Percentiles rank a stretch among this genome's conserved stretches.
Evolutionary conservation across 495 filamentous ascomycete species (phyloP).

Genomic region (Schizothecium vesticola): DNA sequence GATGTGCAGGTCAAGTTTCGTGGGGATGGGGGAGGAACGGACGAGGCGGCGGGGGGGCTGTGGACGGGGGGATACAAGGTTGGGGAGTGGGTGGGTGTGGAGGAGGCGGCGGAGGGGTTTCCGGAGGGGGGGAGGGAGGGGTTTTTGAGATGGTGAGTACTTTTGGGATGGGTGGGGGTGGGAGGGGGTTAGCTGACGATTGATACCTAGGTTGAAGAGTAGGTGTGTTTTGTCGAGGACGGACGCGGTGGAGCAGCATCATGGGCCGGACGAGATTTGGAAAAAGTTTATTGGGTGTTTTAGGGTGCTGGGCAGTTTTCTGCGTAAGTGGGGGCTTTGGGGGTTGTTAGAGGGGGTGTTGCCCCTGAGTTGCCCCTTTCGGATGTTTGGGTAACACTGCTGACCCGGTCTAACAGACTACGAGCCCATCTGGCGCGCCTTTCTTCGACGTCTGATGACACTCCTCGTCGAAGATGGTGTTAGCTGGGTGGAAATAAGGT

Average conservation of each 20-base stretch:
- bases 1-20: conserved; percentile 70
- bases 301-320: conserved; percentile 59
- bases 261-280: conserved; percentile 78
- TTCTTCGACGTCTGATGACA: conserved; percentile 60
- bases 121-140: conserved; percentile 62
- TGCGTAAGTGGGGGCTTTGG: conserved; percentile 33
- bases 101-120: conserved; percentile 63
- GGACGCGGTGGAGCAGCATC: conserved; percentile 72
- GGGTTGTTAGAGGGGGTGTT: background rate
- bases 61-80: conserved; percentile 46
- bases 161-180: background rate
- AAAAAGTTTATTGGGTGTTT: conserved; percentile 68
- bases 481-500: conserved; percentile 68
- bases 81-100: conserved; percentile 51
- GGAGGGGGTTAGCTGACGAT: background rate
- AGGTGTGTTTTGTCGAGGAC: conserved; percentile 64
- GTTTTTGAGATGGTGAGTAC: conserved; percentile 54
- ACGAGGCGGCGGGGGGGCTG: background rate
- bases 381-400: background rate
- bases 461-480: conserved; percentile 72
- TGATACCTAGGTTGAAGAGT: conserved; percentile 54
- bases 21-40: conserved; percentile 54
- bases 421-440: conserved; percentile 82
- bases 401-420: conserved; percentile 44
- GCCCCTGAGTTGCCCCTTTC: background rate